These are phyloP conservation scores for Puccinia polysora DNA, from an alignment of 1,284 basidiomycete genomes.

Conservation along the genomic window DNA sequence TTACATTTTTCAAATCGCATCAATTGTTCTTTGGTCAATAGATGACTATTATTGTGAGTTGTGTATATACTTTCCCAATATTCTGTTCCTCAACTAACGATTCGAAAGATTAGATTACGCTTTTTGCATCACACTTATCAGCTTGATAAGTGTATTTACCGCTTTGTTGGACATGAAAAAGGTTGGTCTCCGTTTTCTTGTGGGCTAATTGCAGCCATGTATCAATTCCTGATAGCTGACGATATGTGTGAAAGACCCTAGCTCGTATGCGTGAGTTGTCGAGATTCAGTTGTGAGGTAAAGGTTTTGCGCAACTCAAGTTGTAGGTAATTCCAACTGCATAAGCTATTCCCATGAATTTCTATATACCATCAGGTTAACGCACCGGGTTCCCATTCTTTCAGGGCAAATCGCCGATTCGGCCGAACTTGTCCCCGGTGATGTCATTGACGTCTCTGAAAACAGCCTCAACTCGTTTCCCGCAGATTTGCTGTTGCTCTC, in stretches of 20 bases:
- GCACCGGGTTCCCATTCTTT: constrained; percentile 45
- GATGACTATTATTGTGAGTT: constrained; percentile 62
- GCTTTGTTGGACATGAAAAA: constrained; percentile 89
- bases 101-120: constrained; percentile 65
- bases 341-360: too few relatives aligned
- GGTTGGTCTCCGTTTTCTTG: constrained; percentile 57
- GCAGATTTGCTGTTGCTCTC: constrained; percentile 87
- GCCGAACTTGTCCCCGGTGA: constrained; percentile 85
- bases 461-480: constrained; percentile 71
- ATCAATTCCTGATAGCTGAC: too few relatives aligned
- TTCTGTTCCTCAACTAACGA: constrained; percentile 20
- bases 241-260: constrained; percentile 73
- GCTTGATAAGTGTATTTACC: constrained; percentile 73
- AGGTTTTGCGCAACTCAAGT: constrained; percentile 66
- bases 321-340: constrained; percentile 63
- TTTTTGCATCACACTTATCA: constrained; percentile 92
- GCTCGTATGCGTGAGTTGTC: constrained; percentile 95
- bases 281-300: constrained; percentile 75
- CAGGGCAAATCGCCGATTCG: constrained; percentile 61
- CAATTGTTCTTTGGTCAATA: constrained; percentile 85
- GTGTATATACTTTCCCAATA: not conserved
- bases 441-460: constrained; percentile 77
- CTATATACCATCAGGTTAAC: constrained; percentile 27
- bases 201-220: too few relatives aligned
- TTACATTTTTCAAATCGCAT: constrained; percentile 97